phyloP scores from a whole-genome alignment of 2,329 filamentous ascomycete species.

The Myriosclerotinia duriaeana region DNA sequence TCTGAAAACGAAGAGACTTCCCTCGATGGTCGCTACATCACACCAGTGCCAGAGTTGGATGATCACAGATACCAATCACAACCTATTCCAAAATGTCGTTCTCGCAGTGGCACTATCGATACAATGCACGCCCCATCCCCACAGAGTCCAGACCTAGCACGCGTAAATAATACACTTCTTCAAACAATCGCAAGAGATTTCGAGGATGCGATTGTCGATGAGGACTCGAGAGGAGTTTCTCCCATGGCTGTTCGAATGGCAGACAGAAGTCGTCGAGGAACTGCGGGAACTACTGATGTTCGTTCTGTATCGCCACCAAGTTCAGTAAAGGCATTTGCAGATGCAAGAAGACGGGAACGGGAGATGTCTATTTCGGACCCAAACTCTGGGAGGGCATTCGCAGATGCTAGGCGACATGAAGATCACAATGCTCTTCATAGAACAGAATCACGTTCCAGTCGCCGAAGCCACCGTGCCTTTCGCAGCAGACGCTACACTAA shows the following conservation, averaged over 20 bases:
- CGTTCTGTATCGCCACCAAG: slow-evolving; percentile 86
- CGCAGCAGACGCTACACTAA: slow-evolving; percentile 58
- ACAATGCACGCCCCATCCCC: slow-evolving; percentile 59
- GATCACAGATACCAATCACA: slow-evolving; percentile 74
- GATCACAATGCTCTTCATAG: slow-evolving; percentile 61
- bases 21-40: slow-evolving; percentile 65
- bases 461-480: slow-evolving; percentile 55
- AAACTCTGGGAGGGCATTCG: slow-evolving; percentile 94
- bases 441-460: slow-evolving; percentile 68
- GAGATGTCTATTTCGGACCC: slow-evolving; percentile 61
- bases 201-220: slow-evolving; percentile 80
- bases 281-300: slow-evolving; percentile 57
- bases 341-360: slow-evolving; percentile 80
- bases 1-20: slow-evolving; percentile 61
- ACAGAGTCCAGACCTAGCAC: slow-evolving; percentile 43
- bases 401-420: slow-evolving; percentile 76
- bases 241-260: slow-evolving; percentile 33
- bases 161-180: slow-evolving; percentile 43
- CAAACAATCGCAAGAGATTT: slow-evolving; percentile 72
- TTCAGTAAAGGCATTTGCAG: slow-evolving; percentile 95
- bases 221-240: slow-evolving; percentile 57
- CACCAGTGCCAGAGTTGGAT: slow-evolving; percentile 77
- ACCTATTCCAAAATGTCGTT: slow-evolving; percentile 58
- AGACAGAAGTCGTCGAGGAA: slow-evolving; percentile 50
- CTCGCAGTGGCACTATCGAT: slow-evolving; percentile 71